Evolutionary conservation across 768 basidiomycete species (phyloP).

Genomic region (Lanmaoa rubissima): DNA sequence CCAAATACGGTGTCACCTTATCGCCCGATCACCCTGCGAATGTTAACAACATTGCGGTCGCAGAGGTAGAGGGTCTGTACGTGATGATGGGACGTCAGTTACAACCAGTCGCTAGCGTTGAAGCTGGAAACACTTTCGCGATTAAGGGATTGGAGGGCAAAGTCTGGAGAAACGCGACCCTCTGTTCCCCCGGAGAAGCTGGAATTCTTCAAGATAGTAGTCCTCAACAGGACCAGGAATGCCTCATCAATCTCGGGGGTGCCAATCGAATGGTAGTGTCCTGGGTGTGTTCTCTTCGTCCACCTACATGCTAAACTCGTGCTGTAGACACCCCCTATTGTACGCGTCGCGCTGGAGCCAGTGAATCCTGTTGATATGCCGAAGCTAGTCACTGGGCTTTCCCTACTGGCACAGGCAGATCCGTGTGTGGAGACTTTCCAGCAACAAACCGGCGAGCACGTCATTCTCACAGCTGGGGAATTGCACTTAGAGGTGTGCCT

Average conservation of each 20-base stretch:
- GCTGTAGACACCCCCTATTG: constrained; percentile 78
- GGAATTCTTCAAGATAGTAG: constrained; percentile 39
- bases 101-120: constrained; percentile 76
- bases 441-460: constrained; percentile 95
- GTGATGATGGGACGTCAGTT: constrained; percentile 98
- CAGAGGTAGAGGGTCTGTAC: constrained; percentile 77
- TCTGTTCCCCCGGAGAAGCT: constrained; percentile 63
- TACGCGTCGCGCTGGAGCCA: constrained; percentile 93
- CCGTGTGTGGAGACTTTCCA: constrained; percentile 98
- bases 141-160: constrained; percentile 86
- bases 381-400: constrained; percentile 82
- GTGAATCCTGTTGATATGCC: constrained; percentile 80
- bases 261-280: constrained; percentile 57
- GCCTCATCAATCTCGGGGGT: constrained; percentile 78
- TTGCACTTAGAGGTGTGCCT: constrained; percentile 83
- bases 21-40: constrained; percentile 69
- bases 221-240: constrained; percentile 40
- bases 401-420: constrained; percentile 89
- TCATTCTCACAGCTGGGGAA: constrained; percentile 94
- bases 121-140: constrained; percentile 93
- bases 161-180: constrained; percentile 87
- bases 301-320: neutral
- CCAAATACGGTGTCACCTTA: constrained; percentile 74
- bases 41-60: constrained; percentile 53
- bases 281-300: neutral